Conservation (phyloP, 2,329 filamentous ascomycete species). For the Talaromyces sp. region DNA sequence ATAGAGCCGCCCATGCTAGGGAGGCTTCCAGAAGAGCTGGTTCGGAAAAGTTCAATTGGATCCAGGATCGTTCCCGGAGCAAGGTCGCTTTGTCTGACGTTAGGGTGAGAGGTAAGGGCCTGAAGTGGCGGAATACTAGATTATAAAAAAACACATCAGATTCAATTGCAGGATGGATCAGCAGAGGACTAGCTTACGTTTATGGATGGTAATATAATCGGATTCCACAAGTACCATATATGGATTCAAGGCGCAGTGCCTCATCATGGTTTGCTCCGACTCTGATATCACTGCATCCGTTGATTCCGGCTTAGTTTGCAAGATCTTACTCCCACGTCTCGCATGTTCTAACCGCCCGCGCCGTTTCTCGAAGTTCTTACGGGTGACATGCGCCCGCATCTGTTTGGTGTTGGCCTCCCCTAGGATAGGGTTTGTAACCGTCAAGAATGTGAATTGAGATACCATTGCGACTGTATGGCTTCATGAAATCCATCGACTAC, state of each 20-base stretch:
- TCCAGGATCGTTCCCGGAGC: slow-evolving; percentile 4
- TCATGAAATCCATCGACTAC: not conserved
- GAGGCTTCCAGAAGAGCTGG: not conserved
- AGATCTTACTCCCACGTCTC: not conserved
- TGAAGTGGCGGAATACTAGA: not conserved
- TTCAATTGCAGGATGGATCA: not conserved
- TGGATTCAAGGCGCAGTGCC: not conserved
- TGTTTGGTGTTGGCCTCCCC: not conserved
- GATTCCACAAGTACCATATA: not conserved
- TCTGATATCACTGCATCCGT: not conserved
- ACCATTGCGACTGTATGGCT: not conserved
- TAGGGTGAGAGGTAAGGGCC: not conserved
- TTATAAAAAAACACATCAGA: not conserved
- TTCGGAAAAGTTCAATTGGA: slow-evolving; percentile 2
- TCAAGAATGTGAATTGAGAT: not conserved
- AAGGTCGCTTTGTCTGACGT: not conserved
- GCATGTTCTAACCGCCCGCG: not conserved
- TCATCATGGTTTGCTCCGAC: not conserved
- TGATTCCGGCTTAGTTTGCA: not conserved
- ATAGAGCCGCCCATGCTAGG: not conserved
- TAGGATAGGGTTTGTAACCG: not conserved
- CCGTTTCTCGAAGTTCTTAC: not conserved
- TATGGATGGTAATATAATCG: not conserved
- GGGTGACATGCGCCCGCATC: not conserved
- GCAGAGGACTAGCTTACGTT: not conserved